phyloP scores from a whole-genome alignment of 345 rosid species.

The Camelina sativa region DNA sequence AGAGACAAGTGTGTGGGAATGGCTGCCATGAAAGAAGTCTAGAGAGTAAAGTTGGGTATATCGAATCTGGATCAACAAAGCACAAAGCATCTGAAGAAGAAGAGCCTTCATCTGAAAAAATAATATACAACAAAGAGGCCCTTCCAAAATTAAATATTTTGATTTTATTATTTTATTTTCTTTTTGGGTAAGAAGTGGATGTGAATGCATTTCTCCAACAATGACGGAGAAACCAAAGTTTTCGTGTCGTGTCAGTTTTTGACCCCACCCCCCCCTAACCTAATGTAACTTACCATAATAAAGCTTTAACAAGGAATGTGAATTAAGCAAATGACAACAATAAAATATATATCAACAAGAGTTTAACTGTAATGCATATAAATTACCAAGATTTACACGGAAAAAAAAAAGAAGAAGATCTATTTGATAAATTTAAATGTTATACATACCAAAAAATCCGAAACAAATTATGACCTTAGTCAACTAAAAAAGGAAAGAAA shows the following conservation, averaged over 20 bases:
- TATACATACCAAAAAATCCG: not conserved
- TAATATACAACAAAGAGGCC: not conserved
- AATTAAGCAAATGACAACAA: no score
- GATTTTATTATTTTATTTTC: not conserved
- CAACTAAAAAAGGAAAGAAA: not conserved
- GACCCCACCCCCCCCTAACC: conserved; percentile 31
- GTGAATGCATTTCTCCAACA: conserved; percentile 53
- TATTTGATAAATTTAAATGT: no score
- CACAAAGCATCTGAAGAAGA: conserved; percentile 35
- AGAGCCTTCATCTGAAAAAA: conserved; percentile 19
- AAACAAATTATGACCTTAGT: not conserved
- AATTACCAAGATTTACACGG: no score
- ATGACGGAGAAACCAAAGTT: conserved; percentile 67
- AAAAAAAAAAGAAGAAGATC: no score
- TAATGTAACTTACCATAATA: no score
- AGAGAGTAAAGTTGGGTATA: conserved; percentile 37
- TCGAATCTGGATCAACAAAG: conserved; percentile 31
- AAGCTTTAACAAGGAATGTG: no score
- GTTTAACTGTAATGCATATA: no score
- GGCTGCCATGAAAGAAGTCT: conserved; percentile 37
- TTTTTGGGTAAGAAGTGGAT: conserved; percentile 31
- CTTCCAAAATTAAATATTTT: not conserved
- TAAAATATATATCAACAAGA: no score
- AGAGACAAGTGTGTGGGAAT: conserved; percentile 27
- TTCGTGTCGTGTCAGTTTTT: conserved; percentile 40